A percentile compares a stretch with the other conserved stretches of the same genome.
These are phyloP conservation scores for Phytophthora fragariaefolia DNA, from an alignment of 352 stramenopile genomes.

Conservation along the genomic window DNA sequence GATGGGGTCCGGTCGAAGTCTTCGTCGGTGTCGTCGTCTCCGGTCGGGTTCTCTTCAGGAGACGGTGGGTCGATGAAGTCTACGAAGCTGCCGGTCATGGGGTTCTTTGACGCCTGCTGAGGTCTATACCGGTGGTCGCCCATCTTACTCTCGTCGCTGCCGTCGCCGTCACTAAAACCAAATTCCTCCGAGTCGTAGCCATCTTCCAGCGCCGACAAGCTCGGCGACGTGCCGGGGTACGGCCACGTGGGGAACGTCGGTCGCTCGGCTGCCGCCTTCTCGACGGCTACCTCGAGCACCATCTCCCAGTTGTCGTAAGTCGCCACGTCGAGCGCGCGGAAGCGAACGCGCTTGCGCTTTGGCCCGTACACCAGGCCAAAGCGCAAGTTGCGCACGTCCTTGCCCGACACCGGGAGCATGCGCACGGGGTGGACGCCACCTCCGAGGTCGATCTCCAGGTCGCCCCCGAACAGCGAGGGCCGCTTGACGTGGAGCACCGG, in stretches of 20 bases:
- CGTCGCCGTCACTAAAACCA: slow-evolving; percentile 37
- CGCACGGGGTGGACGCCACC: slow-evolving; percentile 27
- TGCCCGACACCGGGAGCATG: slow-evolving; percentile 43
- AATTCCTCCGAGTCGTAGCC: slow-evolving; percentile 38
- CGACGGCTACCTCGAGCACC: slow-evolving; percentile 32
- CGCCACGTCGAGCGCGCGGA: slow-evolving; percentile 26
- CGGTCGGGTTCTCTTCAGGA: slow-evolving; percentile 15
- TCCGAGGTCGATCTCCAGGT: slow-evolving; percentile 39
- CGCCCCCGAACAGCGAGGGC: slow-evolving; percentile 22
- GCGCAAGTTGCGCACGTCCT: slow-evolving; percentile 36
- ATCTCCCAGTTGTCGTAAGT: slow-evolving; percentile 44
- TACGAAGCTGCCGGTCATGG: slow-evolving; percentile 28
- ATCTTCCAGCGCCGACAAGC: slow-evolving; percentile 30
- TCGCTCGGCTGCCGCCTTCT: slow-evolving; percentile 37
- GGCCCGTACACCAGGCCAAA: slow-evolving; percentile 42
- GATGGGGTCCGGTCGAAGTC: slow-evolving; percentile 16
- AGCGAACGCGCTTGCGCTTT: slow-evolving; percentile 40
- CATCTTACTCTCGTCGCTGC: slow-evolving; percentile 18
- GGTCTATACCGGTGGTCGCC: slow-evolving; percentile 7
- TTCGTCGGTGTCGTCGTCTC: slow-evolving; percentile 11
- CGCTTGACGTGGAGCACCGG: slow-evolving; percentile 33
- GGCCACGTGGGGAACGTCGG: slow-evolving; percentile 34
- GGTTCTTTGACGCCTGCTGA: slow-evolving; percentile 2
- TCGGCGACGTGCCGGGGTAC: slow-evolving; percentile 20
- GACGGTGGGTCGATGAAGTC: slow-evolving; percentile 32